Base-by-base conservation (phyloP, 2,329 filamentous ascomycete species). In the Fusarium staphyleae region DNA sequence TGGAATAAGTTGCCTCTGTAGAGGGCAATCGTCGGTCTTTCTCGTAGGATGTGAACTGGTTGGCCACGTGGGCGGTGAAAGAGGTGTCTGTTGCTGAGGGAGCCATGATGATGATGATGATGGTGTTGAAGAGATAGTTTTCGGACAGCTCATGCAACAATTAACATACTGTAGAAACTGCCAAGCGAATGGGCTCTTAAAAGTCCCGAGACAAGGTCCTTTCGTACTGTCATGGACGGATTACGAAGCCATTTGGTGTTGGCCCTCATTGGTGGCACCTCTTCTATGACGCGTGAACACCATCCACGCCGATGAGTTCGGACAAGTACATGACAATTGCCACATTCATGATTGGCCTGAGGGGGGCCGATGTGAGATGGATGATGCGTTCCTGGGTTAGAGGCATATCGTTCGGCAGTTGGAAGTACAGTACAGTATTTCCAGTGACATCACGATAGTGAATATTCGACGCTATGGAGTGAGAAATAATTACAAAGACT, bases 1-100 rank as follows among this genome's bases (percentile, higher is more conserved):
- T 81, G 24, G 79, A 75, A 69, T 87, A 87, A 12, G 81, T 53
- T 12, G 69, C 66, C 15, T 79, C 72, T 33, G 72, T 71, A 5
- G 76, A 78, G 0, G 70, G 57, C 8, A 67, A 65, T 30, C 71
- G 63, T 19, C 77, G 72, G 55, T 79, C 77, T 43, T 74, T 65
- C 46, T 77, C 72, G 48, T 73, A 78, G 2, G 70, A 69, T 7
- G 67, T 66, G 67, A 73, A 72, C 55, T 71, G 75, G 46, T 65
- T 70, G 40, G 69, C 70, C 60, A 65, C 71, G 48, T 72, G 75
- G 43, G 71, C 69, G 32, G 69, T 47, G 58, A 76, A 77, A 13
- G 73, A 75, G 26, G 66, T 71, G 19, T 74, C 63, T 66, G 65
- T 65, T 55, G 71, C 49, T 52, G 62, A 39, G 28, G 63, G 63